Evolutionary conservation across 106 monocot species (phyloP).

Genomic region (Allium cepa): DNA sequence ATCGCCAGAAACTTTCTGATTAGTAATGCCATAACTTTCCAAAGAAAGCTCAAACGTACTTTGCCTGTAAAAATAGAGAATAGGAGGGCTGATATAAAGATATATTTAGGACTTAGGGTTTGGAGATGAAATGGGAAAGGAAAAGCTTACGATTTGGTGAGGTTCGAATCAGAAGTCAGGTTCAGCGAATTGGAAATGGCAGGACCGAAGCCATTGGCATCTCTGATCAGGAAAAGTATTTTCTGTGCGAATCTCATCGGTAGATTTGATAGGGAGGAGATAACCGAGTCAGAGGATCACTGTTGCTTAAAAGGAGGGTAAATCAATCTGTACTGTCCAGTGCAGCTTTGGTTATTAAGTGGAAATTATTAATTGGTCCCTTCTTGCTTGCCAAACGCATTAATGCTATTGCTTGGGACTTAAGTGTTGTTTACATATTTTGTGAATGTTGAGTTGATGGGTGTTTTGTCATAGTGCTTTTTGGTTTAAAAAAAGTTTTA

Average conservation of each 20-base stretch:
- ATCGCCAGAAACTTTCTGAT: slow-evolving; percentile 19
- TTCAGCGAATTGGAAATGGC: slow-evolving; percentile 24
- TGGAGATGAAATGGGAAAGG: not conserved
- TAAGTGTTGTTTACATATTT: too few species aligned
- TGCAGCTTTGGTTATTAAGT: too few species aligned
- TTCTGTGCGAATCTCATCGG: slow-evolving; percentile 23
- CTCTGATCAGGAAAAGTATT: slow-evolving; percentile 35
- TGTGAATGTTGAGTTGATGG: too few species aligned
- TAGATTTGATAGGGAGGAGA: too few species aligned
- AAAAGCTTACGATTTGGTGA: slow-evolving; percentile 15
- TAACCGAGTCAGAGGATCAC: too few species aligned
- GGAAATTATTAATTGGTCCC: too few species aligned
- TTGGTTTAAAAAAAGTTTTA: too few species aligned
- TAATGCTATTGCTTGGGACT: too few species aligned
- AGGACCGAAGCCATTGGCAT: slow-evolving; percentile 32
- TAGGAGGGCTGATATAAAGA: not conserved
- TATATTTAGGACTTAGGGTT: not conserved
- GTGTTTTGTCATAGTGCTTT: too few species aligned
- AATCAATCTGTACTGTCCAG: too few species aligned
- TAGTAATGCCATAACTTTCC: slow-evolving; percentile 30
- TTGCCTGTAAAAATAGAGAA: slow-evolving; percentile 17
- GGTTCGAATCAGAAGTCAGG: slow-evolving; percentile 10
- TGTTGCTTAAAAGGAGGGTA: too few species aligned
- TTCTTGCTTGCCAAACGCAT: too few species aligned
- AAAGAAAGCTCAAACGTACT: slow-evolving; percentile 27